A percentile compares a stretch with the other conserved stretches of the same genome.
Conservation (phyloP, 2,329 filamentous ascomycete species). For the Penicillium italicum region DNA sequence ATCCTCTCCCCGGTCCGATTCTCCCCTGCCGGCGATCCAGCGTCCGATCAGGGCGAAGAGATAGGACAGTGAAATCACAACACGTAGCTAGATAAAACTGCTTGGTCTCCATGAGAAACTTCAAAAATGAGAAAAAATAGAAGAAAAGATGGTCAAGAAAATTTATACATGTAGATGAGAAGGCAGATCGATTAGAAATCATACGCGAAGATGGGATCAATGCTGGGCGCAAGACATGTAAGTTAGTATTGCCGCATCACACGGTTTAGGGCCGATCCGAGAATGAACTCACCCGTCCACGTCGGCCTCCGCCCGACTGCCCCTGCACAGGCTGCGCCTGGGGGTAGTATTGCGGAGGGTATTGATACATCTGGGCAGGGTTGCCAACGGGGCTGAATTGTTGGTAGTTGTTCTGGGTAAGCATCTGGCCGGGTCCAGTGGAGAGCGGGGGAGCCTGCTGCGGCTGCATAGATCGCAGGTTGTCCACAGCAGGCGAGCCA, state of each 20-base stretch:
- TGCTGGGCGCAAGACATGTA: slow-evolving; percentile 24
- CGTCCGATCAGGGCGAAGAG: slow-evolving; percentile 35
- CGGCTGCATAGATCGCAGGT: slow-evolving; percentile 40
- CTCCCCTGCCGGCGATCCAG: slow-evolving; percentile 40
- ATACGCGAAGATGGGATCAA: slow-evolving; percentile 24
- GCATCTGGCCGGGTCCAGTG: slow-evolving; percentile 40
- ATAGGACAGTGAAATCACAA: slow-evolving; percentile 28
- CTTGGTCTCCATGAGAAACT: slow-evolving; percentile 27
- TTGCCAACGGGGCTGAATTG: slow-evolving; percentile 47
- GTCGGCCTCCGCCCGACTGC: slow-evolving; percentile 48
- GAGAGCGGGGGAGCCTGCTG: slow-evolving; percentile 37
- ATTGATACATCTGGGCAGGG: slow-evolving; percentile 49
- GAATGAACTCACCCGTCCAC: slow-evolving; percentile 50
- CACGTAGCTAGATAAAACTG: slow-evolving; percentile 33
- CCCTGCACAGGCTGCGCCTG: slow-evolving; percentile 44
- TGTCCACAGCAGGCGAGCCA: slow-evolving; percentile 41
- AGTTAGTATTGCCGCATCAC: slow-evolving; percentile 1
- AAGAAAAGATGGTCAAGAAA: slow-evolving; percentile 19
- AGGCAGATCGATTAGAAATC: slow-evolving; percentile 29
- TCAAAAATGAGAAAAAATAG: slow-evolving; percentile 24
- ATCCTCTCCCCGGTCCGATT: slow-evolving; percentile 21
- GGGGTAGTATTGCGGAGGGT: slow-evolving; percentile 50
- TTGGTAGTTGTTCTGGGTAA: slow-evolving; percentile 48
- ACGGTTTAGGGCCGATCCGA: slow-evolving; percentile 6
- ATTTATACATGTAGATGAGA: slow-evolving; percentile 38